Percentiles rank a stretch among this genome's conserved stretches.
These are phyloP conservation scores for Chrysanthemum lavandulifolium DNA, from an alignment of 129 eudicot genomes.

Conservation along the genomic window DNA sequence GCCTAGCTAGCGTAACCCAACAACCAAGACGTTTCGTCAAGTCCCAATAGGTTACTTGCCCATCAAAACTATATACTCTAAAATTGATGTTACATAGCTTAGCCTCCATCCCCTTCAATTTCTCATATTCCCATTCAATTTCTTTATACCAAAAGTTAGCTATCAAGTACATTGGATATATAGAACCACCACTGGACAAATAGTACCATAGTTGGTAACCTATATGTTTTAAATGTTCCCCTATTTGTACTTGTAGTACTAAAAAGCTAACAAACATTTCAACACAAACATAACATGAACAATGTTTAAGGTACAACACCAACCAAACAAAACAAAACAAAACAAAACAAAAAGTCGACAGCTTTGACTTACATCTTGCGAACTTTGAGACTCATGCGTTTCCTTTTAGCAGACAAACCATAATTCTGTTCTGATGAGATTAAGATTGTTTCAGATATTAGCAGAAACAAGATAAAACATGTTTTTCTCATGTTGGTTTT, in stretches of 20 bases:
- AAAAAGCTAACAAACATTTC: too few relatives aligned
- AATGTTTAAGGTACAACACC: too few relatives aligned
- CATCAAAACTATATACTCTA: not conserved
- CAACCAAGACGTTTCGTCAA: not conserved
- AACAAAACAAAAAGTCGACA: not conserved
- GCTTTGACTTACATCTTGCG: conserved; percentile 66
- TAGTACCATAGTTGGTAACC: not conserved
- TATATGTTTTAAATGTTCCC: not conserved
- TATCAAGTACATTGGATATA: not conserved
- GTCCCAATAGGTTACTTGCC: not conserved
- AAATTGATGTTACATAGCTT: not conserved
- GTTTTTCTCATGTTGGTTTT: conserved; percentile 8
- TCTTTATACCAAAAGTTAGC: not conserved
- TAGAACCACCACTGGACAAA: too few relatives aligned
- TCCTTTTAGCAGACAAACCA: conserved; percentile 47
- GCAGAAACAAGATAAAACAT: conserved; percentile 26
- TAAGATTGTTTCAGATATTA: conserved; percentile 42
- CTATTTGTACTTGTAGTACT: too few relatives aligned
- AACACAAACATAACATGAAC: too few relatives aligned
- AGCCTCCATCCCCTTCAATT: not conserved
- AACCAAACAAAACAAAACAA: too few relatives aligned
- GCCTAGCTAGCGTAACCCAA: too few relatives aligned
- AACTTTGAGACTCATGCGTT: conserved; percentile 72
- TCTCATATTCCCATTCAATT: not conserved
- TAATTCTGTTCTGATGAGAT: conserved; percentile 36